phyloP scores from a whole-genome alignment of 768 basidiomycete genomes.

The Psilocybe sp. region DNA sequence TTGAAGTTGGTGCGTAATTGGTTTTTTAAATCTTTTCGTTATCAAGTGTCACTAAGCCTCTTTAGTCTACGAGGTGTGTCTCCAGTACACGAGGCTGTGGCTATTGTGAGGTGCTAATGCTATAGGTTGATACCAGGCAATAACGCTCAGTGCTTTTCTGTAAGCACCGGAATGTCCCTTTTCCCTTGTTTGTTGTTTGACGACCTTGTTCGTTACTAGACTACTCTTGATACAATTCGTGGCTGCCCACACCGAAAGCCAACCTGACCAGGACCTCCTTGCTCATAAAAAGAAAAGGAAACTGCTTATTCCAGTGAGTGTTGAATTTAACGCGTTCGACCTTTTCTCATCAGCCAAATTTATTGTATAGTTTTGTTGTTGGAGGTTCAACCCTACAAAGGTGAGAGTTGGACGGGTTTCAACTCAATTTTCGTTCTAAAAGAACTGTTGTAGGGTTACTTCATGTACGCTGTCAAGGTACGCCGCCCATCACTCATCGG shows the following conservation, averaged over 20 bases:
- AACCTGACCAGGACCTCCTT: constrained; percentile 63
- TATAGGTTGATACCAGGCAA: constrained; percentile 43
- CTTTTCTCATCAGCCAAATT: neutral
- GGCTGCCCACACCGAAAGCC: constrained; percentile 50
- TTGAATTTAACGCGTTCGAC: neutral
- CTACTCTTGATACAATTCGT: constrained; percentile 66
- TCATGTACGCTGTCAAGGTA: constrained; percentile 86
- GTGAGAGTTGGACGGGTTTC: constrained; percentile 26
- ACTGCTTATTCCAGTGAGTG: constrained; percentile 61
- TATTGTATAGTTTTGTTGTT: constrained; percentile 65
- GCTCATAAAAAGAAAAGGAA: constrained; percentile 73
- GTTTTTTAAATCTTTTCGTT: neutral
- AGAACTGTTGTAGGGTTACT: constrained; percentile 59
- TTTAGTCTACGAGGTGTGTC: constrained; percentile 67
- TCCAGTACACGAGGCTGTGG: neutral
- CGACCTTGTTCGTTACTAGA: constrained; percentile 45
- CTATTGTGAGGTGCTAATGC: neutral
- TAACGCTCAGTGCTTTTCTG: constrained; percentile 87
- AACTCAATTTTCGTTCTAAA: neutral
- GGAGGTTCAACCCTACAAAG: constrained; percentile 84
- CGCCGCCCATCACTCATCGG: neutral
- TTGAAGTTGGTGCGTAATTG: constrained; percentile 36
- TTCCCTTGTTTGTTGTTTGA: neutral
- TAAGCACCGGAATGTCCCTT: constrained; percentile 28
- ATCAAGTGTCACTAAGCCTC: neutral